Evolutionary conservation across 176 grass and related monocot species (phyloP), one percentile per base, ranked within the genome.

Genomic region (Cenchrus purpureus): DNA sequence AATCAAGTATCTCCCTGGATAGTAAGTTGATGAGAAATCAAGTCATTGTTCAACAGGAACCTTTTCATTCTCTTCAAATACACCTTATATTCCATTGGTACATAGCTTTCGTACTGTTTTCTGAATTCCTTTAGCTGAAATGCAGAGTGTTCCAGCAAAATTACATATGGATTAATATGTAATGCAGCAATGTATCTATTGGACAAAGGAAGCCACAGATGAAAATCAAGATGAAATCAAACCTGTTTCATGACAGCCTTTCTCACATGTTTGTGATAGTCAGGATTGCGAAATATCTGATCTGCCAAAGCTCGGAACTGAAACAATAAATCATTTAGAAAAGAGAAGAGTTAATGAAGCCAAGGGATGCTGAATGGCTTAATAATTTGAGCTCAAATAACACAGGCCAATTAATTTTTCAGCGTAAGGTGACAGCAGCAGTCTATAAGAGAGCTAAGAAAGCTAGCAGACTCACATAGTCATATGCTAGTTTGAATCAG

Each of bases 221-320:
- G 49, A n/a, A 68, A 40, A 4, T 10, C 17, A 46, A 44, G 31
- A 73, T 50, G 57, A 79, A 16, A 56, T 54, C 12, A 17, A 44
- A 95, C 97, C 89, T 96, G 91, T 69, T 99, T 99, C 89, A 96
- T 79, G 77, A 92, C 66, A 73, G 81, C 84, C 75, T 94, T 94
- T 45, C 97, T 91, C 20, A 96, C 86, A 86, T 99, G 91, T 68
- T 91, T 99, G 82, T 96, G 97, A 89, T 96, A 99, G 8, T 96
- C 90, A 50, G 97, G 94, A 86, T 99, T 99, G 45, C 59, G 82
- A 74, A 94, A 99, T 82, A 99, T 90, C 56, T 99, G 97, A 64
- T 99, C 97, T 73, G 97, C 97, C 87, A 99, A 71, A 90, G 97
- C 91, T 92, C 97, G 94, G 85, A 99, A 99, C 97, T 99, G 88